Evolutionary conservation across 345 rosid species (phyloP).

Genomic region (Aegle marmelos): DNA sequence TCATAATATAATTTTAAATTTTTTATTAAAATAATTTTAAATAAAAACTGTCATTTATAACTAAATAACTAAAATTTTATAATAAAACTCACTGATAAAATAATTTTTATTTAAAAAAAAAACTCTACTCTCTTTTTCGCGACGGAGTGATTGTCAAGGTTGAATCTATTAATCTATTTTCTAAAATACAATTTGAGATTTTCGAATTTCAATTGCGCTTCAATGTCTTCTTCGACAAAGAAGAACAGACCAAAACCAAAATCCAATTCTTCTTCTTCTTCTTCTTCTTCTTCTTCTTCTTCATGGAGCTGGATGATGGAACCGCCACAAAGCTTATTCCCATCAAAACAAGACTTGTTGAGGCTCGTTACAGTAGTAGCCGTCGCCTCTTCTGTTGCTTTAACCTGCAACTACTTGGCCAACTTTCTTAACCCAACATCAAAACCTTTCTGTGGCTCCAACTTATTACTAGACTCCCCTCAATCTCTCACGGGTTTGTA

Average conservation of each 20-base stretch:
- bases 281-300: conserved; percentile 8
- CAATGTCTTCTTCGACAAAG: conserved; percentile 23
- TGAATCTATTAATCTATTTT: background rate
- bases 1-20: too few species aligned
- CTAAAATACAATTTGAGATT: background rate
- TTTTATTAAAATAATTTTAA: too few species aligned
- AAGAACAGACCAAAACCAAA: conserved; percentile 45
- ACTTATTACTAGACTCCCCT: conserved; percentile 18
- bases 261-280: conserved; percentile 22
- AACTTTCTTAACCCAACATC: conserved; percentile 33
- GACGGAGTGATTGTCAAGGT: background rate
- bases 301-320: conserved; percentile 34
- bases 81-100: too few species aligned
- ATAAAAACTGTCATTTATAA: too few species aligned
- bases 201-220: background rate
- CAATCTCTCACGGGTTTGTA: conserved; percentile 50
- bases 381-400: conserved; percentile 61
- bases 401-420: conserved; percentile 55
- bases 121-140: too few species aligned
- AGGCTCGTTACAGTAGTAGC: conserved; percentile 49
- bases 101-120: too few species aligned
- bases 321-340: conserved; percentile 67
- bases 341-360: conserved; percentile 58
- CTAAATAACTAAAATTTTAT: too few species aligned
- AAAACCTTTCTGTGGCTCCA: conserved; percentile 61